These are phyloP conservation scores for Pseudognaphalium luteoalbum DNA, from an alignment of 129 eudicot species.

Conservation along the genomic window DNA sequence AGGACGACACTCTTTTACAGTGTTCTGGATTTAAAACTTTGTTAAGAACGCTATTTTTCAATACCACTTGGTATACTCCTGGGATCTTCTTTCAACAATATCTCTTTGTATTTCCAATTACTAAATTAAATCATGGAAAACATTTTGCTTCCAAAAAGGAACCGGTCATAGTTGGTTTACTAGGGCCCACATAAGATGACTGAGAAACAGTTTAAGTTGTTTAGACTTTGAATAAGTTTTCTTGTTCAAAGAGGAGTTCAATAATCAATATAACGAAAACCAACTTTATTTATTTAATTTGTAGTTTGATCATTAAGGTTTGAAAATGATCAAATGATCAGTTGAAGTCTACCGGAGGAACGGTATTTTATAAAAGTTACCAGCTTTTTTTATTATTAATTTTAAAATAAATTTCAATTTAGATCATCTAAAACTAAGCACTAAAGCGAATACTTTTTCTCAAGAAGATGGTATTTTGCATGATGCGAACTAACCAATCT, in stretches of 20 bases:
- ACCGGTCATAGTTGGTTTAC: neutral
- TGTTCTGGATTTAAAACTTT: too few species aligned
- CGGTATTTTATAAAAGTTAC: too few species aligned
- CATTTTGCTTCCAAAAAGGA: neutral
- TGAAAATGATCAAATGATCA: neutral
- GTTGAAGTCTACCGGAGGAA: too few species aligned
- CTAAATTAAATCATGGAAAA: neutral
- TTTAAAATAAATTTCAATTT: too few species aligned
- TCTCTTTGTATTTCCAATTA: neutral
- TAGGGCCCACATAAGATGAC: neutral
- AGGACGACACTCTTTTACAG: too few species aligned
- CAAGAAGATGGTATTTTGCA: too few species aligned
- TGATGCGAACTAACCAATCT: too few species aligned
- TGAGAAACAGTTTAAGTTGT: neutral
- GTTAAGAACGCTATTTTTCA: too few species aligned
- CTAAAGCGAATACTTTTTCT: too few species aligned
- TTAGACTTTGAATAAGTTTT: neutral
- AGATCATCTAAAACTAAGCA: too few species aligned
- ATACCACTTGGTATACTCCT: too few species aligned
- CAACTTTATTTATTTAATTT: neutral
- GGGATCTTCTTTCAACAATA: neutral
- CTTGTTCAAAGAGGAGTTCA: neutral
- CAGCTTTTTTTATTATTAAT: too few species aligned
- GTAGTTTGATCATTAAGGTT: neutral
- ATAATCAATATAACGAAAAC: neutral